Evolutionary conservation across 768 basidiomycete genomes (phyloP).

Genomic region (Hericium coralloides): DNA sequence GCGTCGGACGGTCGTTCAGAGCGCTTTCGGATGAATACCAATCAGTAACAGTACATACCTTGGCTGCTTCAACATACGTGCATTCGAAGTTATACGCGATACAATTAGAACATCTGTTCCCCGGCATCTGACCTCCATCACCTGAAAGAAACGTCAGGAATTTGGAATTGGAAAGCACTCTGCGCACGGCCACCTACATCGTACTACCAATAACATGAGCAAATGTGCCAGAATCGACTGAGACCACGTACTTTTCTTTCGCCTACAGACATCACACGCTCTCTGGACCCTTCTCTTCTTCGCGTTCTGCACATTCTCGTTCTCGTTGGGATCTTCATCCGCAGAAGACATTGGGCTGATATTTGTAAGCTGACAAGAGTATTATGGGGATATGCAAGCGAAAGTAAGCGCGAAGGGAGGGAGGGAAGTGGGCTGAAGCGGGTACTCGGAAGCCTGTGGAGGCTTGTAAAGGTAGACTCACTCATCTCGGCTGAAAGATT

Average conservation of each 20-base stretch:
- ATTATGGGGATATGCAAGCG: no score
- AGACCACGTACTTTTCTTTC: conserved; percentile 64
- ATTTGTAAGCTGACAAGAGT: no score
- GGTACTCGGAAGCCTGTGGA: no score
- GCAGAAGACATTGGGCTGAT: conserved; percentile 45
- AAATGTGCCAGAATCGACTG: not conserved
- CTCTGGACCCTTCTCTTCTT: conserved; percentile 72
- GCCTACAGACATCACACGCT: conserved; percentile 75
- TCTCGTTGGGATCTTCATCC: conserved; percentile 52
- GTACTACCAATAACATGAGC: conserved; percentile 31
- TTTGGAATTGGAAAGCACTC: no score
- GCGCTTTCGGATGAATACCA: not conserved
- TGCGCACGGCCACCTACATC: conserved; percentile 37
- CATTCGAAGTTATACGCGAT: conserved; percentile 49
- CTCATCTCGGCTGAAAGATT: no score
- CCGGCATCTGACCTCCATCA: conserved; percentile 61
- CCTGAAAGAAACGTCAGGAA: conserved; percentile 25
- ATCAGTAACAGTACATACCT: conserved; percentile 30
- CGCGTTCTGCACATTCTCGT: conserved; percentile 22
- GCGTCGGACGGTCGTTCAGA: not conserved
- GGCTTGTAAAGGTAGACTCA: no score
- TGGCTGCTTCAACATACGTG: conserved; percentile 60
- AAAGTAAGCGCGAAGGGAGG: not conserved
- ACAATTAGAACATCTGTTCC: conserved; percentile 58
- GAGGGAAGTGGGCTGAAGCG: not conserved